phyloP scores from a whole-genome alignment of 2,329 filamentous ascomycete species.

The Drechmeria coniospora region DNA sequence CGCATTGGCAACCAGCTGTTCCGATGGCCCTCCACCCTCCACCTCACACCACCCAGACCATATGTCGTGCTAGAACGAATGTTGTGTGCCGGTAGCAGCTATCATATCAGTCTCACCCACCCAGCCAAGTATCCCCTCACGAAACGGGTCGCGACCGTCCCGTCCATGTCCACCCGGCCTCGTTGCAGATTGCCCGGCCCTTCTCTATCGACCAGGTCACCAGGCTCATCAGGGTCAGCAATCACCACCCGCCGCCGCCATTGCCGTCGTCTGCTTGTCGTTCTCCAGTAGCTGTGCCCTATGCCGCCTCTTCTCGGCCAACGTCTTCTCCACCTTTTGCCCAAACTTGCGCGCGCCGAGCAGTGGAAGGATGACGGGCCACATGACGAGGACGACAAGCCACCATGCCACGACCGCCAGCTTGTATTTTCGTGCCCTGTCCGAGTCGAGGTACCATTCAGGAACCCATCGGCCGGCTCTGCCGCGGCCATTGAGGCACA shows the following conservation, averaged over 20 bases:
- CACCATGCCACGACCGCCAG: constrained; percentile 13
- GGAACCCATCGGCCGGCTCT: constrained; percentile 16
- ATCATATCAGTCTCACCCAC: no score
- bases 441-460: constrained; percentile 17
- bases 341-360: constrained; percentile 61
- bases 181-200: no score
- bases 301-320: constrained; percentile 25
- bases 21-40: no score
- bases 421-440: constrained; percentile 8
- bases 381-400: constrained; percentile 13
- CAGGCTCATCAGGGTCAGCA: no score
- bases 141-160: no score
- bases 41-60: no score
- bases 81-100: no score
- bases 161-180: no score
- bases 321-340: constrained; percentile 31
- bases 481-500: constrained; percentile 15
- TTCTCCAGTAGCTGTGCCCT: constrained; percentile 20
- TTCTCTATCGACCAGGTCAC: no score
- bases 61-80: no score
- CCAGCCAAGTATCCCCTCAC: no score
- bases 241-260: background rate
- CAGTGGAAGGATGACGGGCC: constrained; percentile 49
- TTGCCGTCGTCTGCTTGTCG: background rate
- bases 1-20: no score